Evolutionary conservation across 495 filamentous ascomycete species (phyloP).

Genomic region (Neurospora sp.): DNA sequence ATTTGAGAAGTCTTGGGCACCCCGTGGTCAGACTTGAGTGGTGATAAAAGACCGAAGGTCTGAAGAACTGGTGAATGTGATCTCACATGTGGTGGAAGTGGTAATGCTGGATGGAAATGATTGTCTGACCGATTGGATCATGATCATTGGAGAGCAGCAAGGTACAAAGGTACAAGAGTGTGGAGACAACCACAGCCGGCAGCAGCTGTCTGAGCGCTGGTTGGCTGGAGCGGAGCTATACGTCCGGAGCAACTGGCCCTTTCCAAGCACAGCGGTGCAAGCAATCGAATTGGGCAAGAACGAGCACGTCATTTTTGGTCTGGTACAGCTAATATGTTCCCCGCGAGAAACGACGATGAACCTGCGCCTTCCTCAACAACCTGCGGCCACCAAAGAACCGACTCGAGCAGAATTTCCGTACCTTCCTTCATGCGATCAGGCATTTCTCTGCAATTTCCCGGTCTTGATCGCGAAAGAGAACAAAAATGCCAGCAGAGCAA

Average conservation of each 20-base stretch:
- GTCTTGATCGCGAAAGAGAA: slow-evolving; percentile 22
- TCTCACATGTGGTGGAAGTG: too few species aligned
- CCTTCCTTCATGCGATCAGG: neutral
- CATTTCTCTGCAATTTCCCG: slow-evolving; percentile 13
- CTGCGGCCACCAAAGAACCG: neutral
- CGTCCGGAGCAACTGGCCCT: neutral
- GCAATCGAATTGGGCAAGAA: neutral
- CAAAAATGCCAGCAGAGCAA: slow-evolving; percentile 26
- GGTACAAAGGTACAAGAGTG: neutral
- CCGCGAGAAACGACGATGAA: neutral
- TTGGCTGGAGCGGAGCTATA: too few species aligned
- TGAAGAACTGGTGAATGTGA: too few species aligned
- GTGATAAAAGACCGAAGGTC: too few species aligned
- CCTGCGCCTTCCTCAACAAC: neutral
- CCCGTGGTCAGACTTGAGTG: neutral
- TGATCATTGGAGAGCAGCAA: too few species aligned
- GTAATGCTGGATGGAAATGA: too few species aligned
- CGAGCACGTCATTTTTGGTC: neutral
- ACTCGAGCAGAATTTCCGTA: neutral
- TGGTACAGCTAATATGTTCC: neutral
- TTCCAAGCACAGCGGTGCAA: neutral
- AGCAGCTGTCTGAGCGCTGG: neutral
- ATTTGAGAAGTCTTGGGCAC: neutral
- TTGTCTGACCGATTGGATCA: too few species aligned
- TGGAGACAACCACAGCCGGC: neutral